Evolutionary conservation across 1,284 basidiomycete genomes (phyloP).

Genomic region (Cryptococcus hybrid): DNA sequence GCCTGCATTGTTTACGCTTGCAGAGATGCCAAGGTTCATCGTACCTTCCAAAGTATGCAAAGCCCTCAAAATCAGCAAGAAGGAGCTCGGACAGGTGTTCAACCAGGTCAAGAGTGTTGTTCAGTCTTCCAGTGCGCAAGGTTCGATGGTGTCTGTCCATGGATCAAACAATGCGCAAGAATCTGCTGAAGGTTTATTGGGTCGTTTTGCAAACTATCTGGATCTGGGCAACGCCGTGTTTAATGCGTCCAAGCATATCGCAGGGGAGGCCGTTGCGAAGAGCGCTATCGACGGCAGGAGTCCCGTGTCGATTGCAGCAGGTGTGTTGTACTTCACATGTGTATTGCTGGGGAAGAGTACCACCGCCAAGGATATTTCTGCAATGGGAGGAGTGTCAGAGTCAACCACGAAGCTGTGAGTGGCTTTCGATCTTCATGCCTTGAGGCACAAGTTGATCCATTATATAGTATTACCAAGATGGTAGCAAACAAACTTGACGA

Average conservation of each 20-base stretch:
- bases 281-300: constrained; percentile 89
- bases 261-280: constrained; percentile 72
- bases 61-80: constrained; percentile 90
- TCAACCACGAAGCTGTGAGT: constrained; percentile 81
- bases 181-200: constrained; percentile 78
- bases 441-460: constrained; percentile 7
- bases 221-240: constrained; percentile 37
- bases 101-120: constrained; percentile 52
- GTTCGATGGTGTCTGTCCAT: constrained; percentile 10
- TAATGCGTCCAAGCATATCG: constrained; percentile 77
- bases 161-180: constrained; percentile 50
- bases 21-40: constrained; percentile 85
- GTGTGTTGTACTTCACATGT: constrained; percentile 91
- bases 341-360: constrained; percentile 71
- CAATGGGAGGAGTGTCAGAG: constrained; percentile 97
- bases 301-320: constrained; percentile 93
- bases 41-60: constrained; percentile 82
- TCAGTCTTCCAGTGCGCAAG: constrained; percentile 9
- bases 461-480: constrained; percentile 48
- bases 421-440: not conserved
- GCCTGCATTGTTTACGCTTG: constrained; percentile 99
- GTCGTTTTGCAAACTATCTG: constrained; percentile 88
- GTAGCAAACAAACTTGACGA: constrained; percentile 35
- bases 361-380: constrained; percentile 78
- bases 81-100: constrained; percentile 92